Evolutionary conservation across 176 grass and related monocot species (phyloP), one percentile per base, ranked within the genome.

Genomic region (Hyparrhenia diplandra): DNA sequence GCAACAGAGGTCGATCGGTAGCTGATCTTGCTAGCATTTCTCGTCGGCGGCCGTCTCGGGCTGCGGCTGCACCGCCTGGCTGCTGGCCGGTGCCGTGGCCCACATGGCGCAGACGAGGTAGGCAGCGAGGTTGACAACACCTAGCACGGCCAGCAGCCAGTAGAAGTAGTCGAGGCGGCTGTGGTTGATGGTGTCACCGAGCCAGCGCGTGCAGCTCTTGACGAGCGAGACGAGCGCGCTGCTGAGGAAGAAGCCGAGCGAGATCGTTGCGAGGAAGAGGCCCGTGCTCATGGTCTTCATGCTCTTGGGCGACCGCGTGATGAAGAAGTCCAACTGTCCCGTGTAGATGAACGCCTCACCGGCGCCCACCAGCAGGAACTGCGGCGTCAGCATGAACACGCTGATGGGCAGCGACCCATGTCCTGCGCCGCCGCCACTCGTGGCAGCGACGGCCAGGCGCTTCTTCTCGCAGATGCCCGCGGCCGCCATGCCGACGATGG

Each of bases 221-320:
- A 90, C 83, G 41, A 93, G 62, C n/a, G 90, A 91, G 12, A 97
- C 93, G 67, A 97, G 75, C 52, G 86, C 85, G 77, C 88, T 97
- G 75, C 93, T 97, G 62, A 89, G 55, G 73, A 97, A 97, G 84
- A 97, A 97, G 5, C 93, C 93, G 16, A 97, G 80, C 10, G 93
- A 93, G 14, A 97, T 76, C 20, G 93, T 97, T 10, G 93, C 87
- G 42, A 97, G 83, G 79, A 85, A 97, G 9, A 97, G 76, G 6
- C 93, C 90, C 1, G 93, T 97, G 90, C 90, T 97, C 90, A 97
- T 93, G 18, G 93, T 97, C 81, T 97, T 97, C 93, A 97, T 97
- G 61, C 93, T 71, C 68, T 93, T 93, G 14, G 93, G 93, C 13
- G 93, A 97, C 52, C 88, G 75, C 20, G 90, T 97, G 73, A 97